Evolutionary conservation across 768 basidiomycete species (phyloP).

Genomic region (Lactifluus echinatus): DNA sequence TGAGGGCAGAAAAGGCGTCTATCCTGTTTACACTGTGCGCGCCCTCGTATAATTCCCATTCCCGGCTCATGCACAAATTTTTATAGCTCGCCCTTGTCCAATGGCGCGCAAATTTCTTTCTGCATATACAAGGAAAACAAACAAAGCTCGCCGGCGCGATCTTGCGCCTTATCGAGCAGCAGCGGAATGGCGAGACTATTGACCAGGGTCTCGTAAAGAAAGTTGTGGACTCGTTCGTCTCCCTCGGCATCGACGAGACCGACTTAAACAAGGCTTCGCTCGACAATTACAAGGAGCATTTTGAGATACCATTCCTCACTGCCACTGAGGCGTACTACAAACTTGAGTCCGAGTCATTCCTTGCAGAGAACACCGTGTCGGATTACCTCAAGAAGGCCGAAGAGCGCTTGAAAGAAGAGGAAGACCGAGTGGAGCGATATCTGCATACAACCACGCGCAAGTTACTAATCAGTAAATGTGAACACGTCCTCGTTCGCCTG

Average conservation of each 20-base stretch:
- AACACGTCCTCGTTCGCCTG: slow-evolving; percentile 83
- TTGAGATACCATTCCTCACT: slow-evolving; percentile 81
- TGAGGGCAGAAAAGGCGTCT: slow-evolving; percentile 91
- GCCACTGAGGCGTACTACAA: slow-evolving; percentile 90
- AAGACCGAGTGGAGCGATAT: slow-evolving; percentile 91
- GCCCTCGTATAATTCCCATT: neutral
- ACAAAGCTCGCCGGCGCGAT: slow-evolving; percentile 82
- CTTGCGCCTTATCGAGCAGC: slow-evolving; percentile 82
- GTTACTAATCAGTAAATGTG: slow-evolving; percentile 72
- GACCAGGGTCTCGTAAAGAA: slow-evolving; percentile 90
- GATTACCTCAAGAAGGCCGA: slow-evolving; percentile 96
- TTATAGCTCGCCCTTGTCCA: slow-evolving; percentile 83
- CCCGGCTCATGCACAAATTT: slow-evolving; percentile 1
- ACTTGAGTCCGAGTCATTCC: slow-evolving; percentile 84
- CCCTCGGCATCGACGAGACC: slow-evolving; percentile 85
- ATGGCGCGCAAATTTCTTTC: slow-evolving; percentile 90
- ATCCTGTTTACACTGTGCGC: slow-evolving; percentile 90
- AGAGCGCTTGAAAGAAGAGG: slow-evolving; percentile 86
- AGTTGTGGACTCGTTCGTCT: slow-evolving; percentile 91
- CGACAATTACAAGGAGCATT: slow-evolving; percentile 87
- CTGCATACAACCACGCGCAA: slow-evolving; percentile 85
- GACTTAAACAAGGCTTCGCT: slow-evolving; percentile 90
- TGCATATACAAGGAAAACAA: slow-evolving; percentile 74
- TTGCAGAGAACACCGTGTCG: slow-evolving; percentile 80
- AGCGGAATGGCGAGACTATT: slow-evolving; percentile 89